A percentile compares a stretch with the other conserved stretches of the same genome.
Conservation (phyloP, 441 rosid species). For the Oxalis stricta region DNA sequence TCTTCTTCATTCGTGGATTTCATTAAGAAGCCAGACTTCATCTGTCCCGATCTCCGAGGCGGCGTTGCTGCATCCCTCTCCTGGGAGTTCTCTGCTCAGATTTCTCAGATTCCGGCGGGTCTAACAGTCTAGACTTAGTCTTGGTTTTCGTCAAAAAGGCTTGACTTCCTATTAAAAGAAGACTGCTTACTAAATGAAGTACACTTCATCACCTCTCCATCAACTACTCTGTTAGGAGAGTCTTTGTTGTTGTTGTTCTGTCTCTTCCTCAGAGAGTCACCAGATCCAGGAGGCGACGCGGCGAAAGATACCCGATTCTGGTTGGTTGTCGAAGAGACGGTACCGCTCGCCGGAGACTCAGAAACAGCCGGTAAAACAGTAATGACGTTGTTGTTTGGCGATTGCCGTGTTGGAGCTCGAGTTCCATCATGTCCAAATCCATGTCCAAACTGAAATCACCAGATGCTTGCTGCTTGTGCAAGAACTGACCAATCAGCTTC, state of each 20-base stretch:
- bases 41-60: constrained; percentile 25
- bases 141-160: constrained; percentile 24
- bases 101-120: constrained; percentile 24
- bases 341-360: constrained; percentile 13
- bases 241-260: no score
- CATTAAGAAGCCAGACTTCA: constrained; percentile 26
- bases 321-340: constrained; percentile 8
- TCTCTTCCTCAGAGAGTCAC: background rate
- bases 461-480: constrained; percentile 53
- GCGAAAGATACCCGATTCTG: constrained; percentile 20
- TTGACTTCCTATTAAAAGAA: constrained; percentile 27
- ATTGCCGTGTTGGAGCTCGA: constrained; percentile 9
- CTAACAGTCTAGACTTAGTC: constrained; percentile 35
- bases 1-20: constrained; percentile 26
- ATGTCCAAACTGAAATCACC: constrained; percentile 56
- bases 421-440: constrained; percentile 46
- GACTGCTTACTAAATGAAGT: constrained; percentile 18
- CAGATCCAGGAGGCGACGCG: background rate
- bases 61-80: constrained; percentile 16
- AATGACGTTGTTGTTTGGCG: background rate
- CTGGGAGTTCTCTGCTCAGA: constrained; percentile 17
- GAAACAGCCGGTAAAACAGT: constrained; percentile 23
- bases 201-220: constrained; percentile 23
- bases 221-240: background rate
- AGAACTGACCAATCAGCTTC: constrained; percentile 55